phyloP scores from a whole-genome alignment of 2,329 filamentous ascomycete species.

The Alternaria sp. region DNA sequence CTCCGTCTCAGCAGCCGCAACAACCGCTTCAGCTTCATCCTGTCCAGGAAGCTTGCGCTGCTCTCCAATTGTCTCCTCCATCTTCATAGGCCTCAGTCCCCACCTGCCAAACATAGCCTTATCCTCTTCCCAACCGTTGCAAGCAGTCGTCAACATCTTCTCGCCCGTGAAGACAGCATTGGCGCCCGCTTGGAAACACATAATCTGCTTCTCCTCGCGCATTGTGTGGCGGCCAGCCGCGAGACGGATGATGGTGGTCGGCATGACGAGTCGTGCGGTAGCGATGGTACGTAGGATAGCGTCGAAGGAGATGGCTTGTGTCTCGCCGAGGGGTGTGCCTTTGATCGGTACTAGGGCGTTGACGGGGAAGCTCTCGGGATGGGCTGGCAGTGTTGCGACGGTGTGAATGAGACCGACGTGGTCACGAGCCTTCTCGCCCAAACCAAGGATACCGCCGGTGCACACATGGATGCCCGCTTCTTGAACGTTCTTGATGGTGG shows the following conservation, averaged over 20 bases:
- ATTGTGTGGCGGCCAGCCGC: constrained; percentile 85
- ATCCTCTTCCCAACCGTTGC: constrained; percentile 90
- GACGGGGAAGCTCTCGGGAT: constrained; percentile 90
- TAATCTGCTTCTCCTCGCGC: constrained; percentile 84
- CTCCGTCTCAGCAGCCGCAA: constrained; percentile 15
- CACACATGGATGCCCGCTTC: constrained; percentile 90
- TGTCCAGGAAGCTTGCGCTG: constrained; percentile 28
- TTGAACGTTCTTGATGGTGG: constrained; percentile 79
- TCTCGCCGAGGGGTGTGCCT: constrained; percentile 82
- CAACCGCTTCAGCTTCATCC: constrained; percentile 16
- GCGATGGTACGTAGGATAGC: constrained; percentile 83
- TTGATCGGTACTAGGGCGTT: constrained; percentile 91
- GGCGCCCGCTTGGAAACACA: constrained; percentile 89
- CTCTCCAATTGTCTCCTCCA: constrained; percentile 44
- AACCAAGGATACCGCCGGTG: constrained; percentile 84
- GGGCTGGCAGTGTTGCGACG: constrained; percentile 77
- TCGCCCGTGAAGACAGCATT: constrained; percentile 96
- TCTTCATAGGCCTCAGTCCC: constrained; percentile 78
- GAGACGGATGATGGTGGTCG: constrained; percentile 82
- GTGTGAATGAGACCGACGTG: constrained; percentile 85
- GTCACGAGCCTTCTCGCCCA: constrained; percentile 80
- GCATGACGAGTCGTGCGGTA: constrained; percentile 82
- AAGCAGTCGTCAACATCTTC: constrained; percentile 94
- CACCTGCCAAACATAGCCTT: constrained; percentile 81
- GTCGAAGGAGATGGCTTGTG: constrained; percentile 74